These are phyloP conservation scores for Ophidiomyces ophidiicola DNA, from an alignment of 2,329 filamentous ascomycete genomes.

Conservation along the genomic window DNA sequence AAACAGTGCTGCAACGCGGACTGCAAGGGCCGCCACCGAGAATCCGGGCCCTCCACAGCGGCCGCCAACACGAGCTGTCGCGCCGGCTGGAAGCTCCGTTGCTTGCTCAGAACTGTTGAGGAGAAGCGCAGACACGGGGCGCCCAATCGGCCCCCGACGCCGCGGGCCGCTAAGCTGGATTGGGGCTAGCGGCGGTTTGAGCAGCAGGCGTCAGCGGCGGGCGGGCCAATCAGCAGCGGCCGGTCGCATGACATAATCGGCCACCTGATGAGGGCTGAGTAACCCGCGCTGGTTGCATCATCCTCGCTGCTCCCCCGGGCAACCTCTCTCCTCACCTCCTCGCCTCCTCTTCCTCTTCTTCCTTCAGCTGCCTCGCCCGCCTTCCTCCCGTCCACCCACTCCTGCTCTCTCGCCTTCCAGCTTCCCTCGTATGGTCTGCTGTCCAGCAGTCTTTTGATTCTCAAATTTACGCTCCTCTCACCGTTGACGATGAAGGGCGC, in stretches of 20 bases:
- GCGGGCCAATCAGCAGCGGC: conserved; percentile 4
- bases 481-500: conserved; percentile 62
- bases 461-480: conserved; percentile 14
- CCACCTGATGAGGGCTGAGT: conserved; percentile 9
- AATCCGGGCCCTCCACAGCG: too few species aligned
- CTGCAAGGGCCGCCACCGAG: too few species aligned
- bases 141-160: not conserved
- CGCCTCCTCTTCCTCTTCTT: conserved; percentile 14
- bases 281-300: conserved; percentile 9
- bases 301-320: conserved; percentile 1
- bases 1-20: too few species aligned
- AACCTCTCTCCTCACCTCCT: conserved; percentile 13
- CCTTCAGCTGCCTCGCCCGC: conserved; percentile 12
- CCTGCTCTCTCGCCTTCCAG: conserved; percentile 23
- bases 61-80: conserved; percentile 1
- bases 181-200: not conserved
- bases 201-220: not conserved
- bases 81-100: too few species aligned
- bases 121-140: not conserved
- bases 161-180: not conserved
- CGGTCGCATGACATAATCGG: conserved; percentile 1
- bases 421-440: conserved; percentile 13
- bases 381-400: conserved; percentile 25
- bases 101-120: conserved; percentile 3
- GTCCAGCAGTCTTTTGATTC: conserved; percentile 12